Evolutionary conservation across 257 asterid genomes (phyloP), one percentile per base, ranked within the genome.

Genomic region (Lycium ferocissimum): DNA sequence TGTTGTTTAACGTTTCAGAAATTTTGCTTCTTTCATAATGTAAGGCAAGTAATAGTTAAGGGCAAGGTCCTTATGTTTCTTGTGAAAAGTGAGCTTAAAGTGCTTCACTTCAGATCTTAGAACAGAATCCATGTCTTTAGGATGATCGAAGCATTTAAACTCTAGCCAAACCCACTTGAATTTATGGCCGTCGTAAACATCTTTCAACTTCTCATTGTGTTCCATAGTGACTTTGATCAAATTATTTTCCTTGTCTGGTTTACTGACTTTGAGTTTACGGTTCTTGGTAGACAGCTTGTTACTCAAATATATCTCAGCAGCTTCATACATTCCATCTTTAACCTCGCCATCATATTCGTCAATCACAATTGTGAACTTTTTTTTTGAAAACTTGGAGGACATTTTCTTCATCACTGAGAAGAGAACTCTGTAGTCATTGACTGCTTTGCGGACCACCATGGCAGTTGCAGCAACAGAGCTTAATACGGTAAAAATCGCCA

Each of bases 281-380:
- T 62, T 84, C 0, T 83, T 38, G 3, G 87, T 17, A 17, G 54
- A 35, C 1, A 83, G 9, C 49, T 43, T 88, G 10, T 78, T 75
- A 45, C 83, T 26, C 33, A 88, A 49, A 73, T 88, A 85, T 22
- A 80, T 35, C 26, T 85, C 90, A 0, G 70, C 69, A 47, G 87
- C 90, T 72, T 88, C 83, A 33, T 70, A 88, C 37, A 85, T 66
- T 18, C 80, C 86, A 9, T 87, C 79, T 4, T 61, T 81, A 49
- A 43, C 2, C 1, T 17, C 9, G 7, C 88, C 88, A 20, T 79
- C 51, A 18, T 40, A 3, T 79, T 88, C 90, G 6, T 83, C 82
- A 72, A 88, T 80, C 49, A 82, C 58, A 8, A 86, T 0, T 10
- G 62, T 58, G 33, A 78, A 20, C 13, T 84, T 26, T 26, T 26